These are phyloP conservation scores for Pseudogymnoascus sp. DNA, from an alignment of 2,329 filamentous ascomycete genomes.

Conservation along the genomic window DNA sequence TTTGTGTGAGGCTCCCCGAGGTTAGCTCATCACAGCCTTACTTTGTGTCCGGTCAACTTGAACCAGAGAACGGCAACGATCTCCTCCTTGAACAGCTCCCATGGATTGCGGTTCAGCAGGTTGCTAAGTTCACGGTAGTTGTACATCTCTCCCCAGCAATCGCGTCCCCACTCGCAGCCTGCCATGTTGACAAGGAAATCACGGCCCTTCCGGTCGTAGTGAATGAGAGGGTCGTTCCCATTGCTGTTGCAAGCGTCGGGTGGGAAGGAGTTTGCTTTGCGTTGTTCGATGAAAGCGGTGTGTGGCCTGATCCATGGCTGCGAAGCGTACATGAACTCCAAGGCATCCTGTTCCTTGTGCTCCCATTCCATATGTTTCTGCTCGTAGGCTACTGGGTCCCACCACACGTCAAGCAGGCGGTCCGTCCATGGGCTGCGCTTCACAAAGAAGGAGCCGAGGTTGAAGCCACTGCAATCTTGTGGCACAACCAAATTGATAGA, in stretches of 20 bases:
- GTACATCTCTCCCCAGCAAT: conserved; percentile 98
- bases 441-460: conserved; percentile 91
- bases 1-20: conserved; percentile 1
- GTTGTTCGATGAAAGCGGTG: conserved; percentile 81
- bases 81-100: conserved; percentile 70
- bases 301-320: conserved; percentile 91
- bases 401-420: conserved; percentile 89
- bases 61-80: conserved; percentile 53
- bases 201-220: conserved; percentile 77
- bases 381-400: conserved; percentile 95
- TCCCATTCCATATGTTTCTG: conserved; percentile 99
- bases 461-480: conserved; percentile 94
- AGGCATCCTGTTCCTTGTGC: conserved; percentile 94
- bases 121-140: conserved; percentile 88
- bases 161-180: conserved; percentile 90
- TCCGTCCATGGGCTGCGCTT: conserved; percentile 83
- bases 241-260: conserved; percentile 78
- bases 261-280: conserved; percentile 91
- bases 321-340: conserved; percentile 84
- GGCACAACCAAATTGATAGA: conserved; percentile 85
- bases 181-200: conserved; percentile 99
- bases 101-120: conserved; percentile 73
- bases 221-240: conserved; percentile 66
- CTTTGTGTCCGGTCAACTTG: conserved; percentile 51
- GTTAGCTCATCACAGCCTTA: conserved; percentile 22